Evolutionary conservation across 768 basidiomycete species (phyloP).

Genomic region (Kwoniella heveanensis): DNA sequence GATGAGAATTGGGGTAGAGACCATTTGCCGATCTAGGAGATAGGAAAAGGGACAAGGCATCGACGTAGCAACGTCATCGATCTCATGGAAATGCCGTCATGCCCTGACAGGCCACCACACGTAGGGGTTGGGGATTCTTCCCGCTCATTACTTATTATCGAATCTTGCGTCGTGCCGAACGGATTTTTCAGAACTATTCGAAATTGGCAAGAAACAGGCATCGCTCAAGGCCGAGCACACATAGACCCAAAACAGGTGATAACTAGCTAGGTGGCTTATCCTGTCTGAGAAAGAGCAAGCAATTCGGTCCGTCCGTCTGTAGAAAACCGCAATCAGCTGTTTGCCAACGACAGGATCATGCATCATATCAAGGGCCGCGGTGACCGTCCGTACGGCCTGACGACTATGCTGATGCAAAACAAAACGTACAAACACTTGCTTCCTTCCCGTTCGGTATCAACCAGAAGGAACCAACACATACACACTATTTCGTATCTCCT

Average conservation of each 20-base stretch:
- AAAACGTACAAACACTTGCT: neutral
- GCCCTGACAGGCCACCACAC: too few relatives aligned
- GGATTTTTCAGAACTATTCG: neutral
- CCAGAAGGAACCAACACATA: neutral
- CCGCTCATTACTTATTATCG: neutral
- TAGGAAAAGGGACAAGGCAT: neutral
- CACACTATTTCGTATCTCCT: neutral
- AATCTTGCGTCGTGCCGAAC: too few relatives aligned
- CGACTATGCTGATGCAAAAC: neutral
- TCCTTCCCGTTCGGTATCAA: neutral
- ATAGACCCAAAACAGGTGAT: too few relatives aligned
- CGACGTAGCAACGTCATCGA: neutral
- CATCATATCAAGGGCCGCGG: neutral
- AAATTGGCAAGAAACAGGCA: neutral
- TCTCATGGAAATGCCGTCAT: neutral
- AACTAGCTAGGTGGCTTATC: constrained; percentile 5
- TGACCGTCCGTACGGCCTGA: neutral
- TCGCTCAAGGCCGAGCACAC: neutral
- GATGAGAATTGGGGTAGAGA: neutral
- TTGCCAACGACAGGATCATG: neutral
- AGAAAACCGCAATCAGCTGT: neutral
- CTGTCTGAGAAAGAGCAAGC: neutral
- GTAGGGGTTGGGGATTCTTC: neutral
- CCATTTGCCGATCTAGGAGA: constrained; percentile 1
- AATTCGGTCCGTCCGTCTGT: neutral